Base-by-base conservation (phyloP, 257 asterid genomes). In the Nicotiana knightiana region DNA sequence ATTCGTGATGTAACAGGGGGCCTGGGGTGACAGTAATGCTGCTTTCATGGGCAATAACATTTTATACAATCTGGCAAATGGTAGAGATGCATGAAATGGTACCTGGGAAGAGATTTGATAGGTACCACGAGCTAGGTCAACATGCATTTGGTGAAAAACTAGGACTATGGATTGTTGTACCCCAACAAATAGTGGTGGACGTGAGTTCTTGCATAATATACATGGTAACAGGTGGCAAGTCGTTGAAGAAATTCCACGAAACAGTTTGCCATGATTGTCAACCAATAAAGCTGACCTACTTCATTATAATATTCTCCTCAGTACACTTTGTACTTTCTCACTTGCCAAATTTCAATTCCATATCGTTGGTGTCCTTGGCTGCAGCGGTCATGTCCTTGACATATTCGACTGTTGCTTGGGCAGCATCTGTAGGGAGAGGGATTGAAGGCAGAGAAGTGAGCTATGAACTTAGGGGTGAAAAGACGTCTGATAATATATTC, bases 31-130 rank as follows among this genome's bases (percentile, higher is more conserved):
- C 84, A 0, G 7, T 89, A 2, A 33, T 93, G 86, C 0, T 85
- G 2, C 28, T 91, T 8, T 93, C 97, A 12, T 92, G 97, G 97
- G 55, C 83, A 26, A 83, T 93, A 65, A 90, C 97, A 5, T 79
- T 92, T 10, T 93, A 89, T 91, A 93, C 97, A 0, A 76, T 93
- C 0, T 93, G 98, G 94, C 97, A 94, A 82, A 93, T 93, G 98
- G 97, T 94, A 7, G 94, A 94, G 80, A 88, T 94, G 95, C 97
- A 93, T 51, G 98, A 94, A 63, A 89, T 87, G 88, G 90, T 91
- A 3, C 94, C 93, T 0, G 97, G 96, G 0, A 94, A 91, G 86
- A 86, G 98, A 81, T 91, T 91, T 48, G 96, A 93, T 67, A 80
- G 98, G 86, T 94, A 94, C 85, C 96, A 91, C 15, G 97, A 94